These are phyloP conservation scores for Talaromyces sp. DNA, from an alignment of 2,329 filamentous ascomycete genomes.

Conservation along the genomic window DNA sequence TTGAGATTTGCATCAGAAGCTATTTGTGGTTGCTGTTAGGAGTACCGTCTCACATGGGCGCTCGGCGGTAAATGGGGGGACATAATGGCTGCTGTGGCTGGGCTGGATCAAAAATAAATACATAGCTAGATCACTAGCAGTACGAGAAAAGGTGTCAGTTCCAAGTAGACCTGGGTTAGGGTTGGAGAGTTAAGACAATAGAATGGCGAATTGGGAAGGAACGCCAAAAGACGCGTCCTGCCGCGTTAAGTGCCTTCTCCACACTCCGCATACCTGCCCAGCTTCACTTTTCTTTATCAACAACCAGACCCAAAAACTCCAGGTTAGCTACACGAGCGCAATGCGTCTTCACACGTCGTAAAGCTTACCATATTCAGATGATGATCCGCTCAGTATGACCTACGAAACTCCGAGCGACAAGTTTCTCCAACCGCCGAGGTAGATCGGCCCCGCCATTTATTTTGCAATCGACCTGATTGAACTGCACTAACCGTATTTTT, in stretches of 20 bases:
- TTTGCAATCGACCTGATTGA: neutral
- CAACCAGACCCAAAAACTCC: neutral
- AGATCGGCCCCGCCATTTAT: neutral
- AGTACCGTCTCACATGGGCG: neutral
- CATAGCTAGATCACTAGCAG: neutral
- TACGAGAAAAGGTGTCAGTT: neutral
- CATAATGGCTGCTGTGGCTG: neutral
- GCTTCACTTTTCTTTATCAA: neutral
- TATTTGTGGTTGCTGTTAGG: neutral
- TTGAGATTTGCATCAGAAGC: neutral
- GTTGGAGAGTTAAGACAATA: neutral
- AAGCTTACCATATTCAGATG: neutral
- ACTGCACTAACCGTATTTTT: neutral
- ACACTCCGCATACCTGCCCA: neutral
- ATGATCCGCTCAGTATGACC: slow-evolving; percentile 17
- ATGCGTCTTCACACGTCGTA: neutral
- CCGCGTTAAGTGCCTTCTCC: slow-evolving; percentile 19
- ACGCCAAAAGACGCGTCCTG: slow-evolving; percentile 25
- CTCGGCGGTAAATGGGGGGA: neutral
- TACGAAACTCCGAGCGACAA: slow-evolving; percentile 7
- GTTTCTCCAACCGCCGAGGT: slow-evolving; percentile 18
- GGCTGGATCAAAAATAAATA: neutral
- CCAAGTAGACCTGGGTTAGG: neutral
- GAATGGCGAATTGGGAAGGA: neutral
- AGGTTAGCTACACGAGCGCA: neutral